phyloP scores from a whole-genome alignment of 1,284 basidiomycete species.

The Papiliotrema laurentii region DNA sequence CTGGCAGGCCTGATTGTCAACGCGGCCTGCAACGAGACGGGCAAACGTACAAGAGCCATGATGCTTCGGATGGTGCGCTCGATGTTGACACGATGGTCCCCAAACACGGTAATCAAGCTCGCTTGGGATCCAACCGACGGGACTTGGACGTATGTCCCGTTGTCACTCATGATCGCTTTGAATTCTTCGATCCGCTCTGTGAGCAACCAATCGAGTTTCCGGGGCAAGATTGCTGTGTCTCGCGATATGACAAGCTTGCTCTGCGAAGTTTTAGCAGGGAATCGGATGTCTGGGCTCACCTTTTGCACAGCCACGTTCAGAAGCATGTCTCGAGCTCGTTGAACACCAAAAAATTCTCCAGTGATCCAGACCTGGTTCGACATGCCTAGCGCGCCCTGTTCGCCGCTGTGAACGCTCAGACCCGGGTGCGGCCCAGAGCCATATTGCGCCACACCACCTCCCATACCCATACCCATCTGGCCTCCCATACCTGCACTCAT shows the following conservation, averaged over 20 bases:
- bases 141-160: slow-evolving; percentile 92
- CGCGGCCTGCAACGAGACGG: slow-evolving; percentile 2
- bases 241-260: slow-evolving; percentile 85
- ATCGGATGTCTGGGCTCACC: slow-evolving; percentile 48
- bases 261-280: slow-evolving; percentile 50
- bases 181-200: slow-evolving; percentile 87
- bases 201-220: slow-evolving; percentile 98
- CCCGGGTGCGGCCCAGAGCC: slow-evolving; percentile 35
- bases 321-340: slow-evolving; percentile 91
- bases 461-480: slow-evolving; percentile 56
- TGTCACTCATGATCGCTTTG: slow-evolving; percentile 89
- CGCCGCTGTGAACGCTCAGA: slow-evolving; percentile 42
- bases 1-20: slow-evolving; percentile 69
- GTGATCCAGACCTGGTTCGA: slow-evolving; percentile 88
- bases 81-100: slow-evolving; percentile 91
- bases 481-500: background rate
- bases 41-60: slow-evolving; percentile 78
- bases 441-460: slow-evolving; percentile 28
- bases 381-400: slow-evolving; percentile 51
- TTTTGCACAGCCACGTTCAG: slow-evolving; percentile 81
- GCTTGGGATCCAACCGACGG: slow-evolving; percentile 68
- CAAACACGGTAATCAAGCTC: slow-evolving; percentile 88
- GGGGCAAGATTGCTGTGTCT: slow-evolving; percentile 88
- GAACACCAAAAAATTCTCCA: slow-evolving; percentile 94
- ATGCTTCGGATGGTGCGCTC: slow-evolving; percentile 90